phyloP scores from a whole-genome alignment of 2,329 filamentous ascomycete species.

The Triangularia setosa region DNA sequence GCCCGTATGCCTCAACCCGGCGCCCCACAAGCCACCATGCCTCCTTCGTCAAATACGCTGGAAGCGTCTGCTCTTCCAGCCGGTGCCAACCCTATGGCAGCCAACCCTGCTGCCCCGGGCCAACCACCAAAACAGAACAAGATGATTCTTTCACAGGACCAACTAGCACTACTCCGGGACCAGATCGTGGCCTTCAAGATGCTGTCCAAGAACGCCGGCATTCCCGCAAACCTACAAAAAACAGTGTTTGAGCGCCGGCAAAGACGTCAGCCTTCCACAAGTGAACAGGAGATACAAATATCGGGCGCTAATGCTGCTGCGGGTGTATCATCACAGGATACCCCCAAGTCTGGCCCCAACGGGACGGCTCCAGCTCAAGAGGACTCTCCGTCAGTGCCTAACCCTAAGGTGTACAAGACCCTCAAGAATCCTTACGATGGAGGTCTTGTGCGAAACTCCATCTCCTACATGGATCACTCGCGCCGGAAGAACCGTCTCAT shows the following conservation, averaged over 20 bases:
- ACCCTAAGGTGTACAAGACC: slow-evolving; percentile 57
- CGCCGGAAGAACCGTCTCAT: slow-evolving; percentile 72
- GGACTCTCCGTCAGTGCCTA: slow-evolving; percentile 17
- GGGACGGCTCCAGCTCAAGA: slow-evolving; percentile 38
- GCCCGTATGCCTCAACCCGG: slow-evolving; percentile 38
- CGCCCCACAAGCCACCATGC: slow-evolving; percentile 33
- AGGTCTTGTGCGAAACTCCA: slow-evolving; percentile 50
- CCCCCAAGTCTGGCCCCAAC: slow-evolving; percentile 33
- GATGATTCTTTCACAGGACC: slow-evolving; percentile 71
- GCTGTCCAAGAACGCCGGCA: slow-evolving; percentile 78
- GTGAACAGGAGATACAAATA: slow-evolving; percentile 43
- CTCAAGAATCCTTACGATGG: slow-evolving; percentile 69
- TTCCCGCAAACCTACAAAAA: slow-evolving; percentile 75
- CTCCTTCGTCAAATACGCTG: slow-evolving; percentile 32
- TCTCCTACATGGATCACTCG: slow-evolving; percentile 77
- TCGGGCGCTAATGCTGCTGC: slow-evolving; percentile 31
- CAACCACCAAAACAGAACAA: slow-evolving; percentile 28
- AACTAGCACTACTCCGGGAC: slow-evolving; percentile 71
- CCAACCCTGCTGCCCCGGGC: slow-evolving; percentile 28
- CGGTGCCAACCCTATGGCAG: slow-evolving; percentile 30
- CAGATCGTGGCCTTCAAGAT: slow-evolving; percentile 92
- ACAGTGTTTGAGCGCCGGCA: slow-evolving; percentile 74
- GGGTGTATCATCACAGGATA: slow-evolving; percentile 29
- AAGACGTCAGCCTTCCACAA: slow-evolving; percentile 56
- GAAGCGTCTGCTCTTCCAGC: slow-evolving; percentile 39